These are phyloP conservation scores for Macrolepiota dolichaula DNA, from an alignment of 768 basidiomycete species.

Conservation along the genomic window DNA sequence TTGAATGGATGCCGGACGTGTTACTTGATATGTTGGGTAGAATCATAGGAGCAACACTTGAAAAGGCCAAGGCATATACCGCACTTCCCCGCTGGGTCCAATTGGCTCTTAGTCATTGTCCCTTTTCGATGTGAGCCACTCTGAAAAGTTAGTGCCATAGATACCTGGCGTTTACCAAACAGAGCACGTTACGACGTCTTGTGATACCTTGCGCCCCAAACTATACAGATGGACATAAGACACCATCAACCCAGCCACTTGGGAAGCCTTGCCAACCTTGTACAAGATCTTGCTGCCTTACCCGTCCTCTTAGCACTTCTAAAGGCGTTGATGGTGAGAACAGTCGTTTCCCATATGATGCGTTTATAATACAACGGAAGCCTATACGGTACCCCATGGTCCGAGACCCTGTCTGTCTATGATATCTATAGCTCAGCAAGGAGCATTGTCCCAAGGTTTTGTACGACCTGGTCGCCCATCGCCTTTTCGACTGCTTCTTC, in stretches of 20 bases:
- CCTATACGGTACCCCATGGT: slow-evolving; percentile 5
- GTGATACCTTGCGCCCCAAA: not conserved
- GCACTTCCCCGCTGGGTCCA: no score
- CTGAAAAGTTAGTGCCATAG: not conserved
- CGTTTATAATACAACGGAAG: slow-evolving; percentile 19
- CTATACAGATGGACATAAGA: not conserved
- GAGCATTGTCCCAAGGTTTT: slow-evolving; percentile 93
- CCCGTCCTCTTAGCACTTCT: not conserved
- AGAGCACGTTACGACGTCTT: not conserved
- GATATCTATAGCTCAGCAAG: slow-evolving; percentile 67
- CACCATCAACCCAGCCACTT: not conserved
- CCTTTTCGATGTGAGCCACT: not conserved
- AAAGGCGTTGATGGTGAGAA: slow-evolving; percentile 8
- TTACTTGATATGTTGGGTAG: not conserved
- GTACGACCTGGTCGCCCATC: slow-evolving; percentile 96
- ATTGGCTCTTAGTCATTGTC: not conserved
- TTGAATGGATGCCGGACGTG: not conserved
- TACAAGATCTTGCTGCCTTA: not conserved
- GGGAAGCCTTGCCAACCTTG: not conserved
- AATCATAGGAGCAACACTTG: not conserved
- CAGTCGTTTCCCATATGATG: slow-evolving; percentile 5
- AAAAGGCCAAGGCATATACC: no score
- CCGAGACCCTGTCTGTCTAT: not conserved
- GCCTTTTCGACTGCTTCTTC: slow-evolving; percentile 98
- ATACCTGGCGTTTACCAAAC: not conserved